phyloP scores from a whole-genome alignment of 2,329 filamentous ascomycete genomes.

The Penicillium frequentans region DNA sequence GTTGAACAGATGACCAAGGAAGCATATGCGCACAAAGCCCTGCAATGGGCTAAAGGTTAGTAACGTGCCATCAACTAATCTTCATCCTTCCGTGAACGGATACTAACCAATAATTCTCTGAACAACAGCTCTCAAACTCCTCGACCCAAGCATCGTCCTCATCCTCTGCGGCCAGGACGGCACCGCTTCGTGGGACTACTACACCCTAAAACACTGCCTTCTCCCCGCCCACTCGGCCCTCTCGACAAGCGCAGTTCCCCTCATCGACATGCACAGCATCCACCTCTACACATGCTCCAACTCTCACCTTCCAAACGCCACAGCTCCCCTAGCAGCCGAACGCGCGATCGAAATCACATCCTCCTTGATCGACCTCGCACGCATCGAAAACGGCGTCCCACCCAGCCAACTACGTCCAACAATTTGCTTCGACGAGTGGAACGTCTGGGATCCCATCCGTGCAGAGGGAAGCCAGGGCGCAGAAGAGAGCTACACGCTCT shows the following conservation, averaged over 20 bases:
- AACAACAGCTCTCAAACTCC: conserved; percentile 37
- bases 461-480: conserved; percentile 71
- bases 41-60: conserved; percentile 58
- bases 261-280: conserved; percentile 80
- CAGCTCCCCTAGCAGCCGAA: conserved; percentile 68
- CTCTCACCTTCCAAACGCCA: conserved; percentile 56
- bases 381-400: conserved; percentile 63
- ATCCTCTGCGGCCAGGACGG: conserved; percentile 75
- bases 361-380: conserved; percentile 69
- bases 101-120: background rate
- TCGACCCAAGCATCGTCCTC: conserved; percentile 66
- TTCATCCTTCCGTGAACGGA: background rate
- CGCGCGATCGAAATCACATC: conserved; percentile 71
- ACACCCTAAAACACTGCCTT: conserved; percentile 70
- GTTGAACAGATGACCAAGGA: conserved; percentile 61
- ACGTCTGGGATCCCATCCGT: conserved; percentile 74
- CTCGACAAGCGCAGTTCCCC: conserved; percentile 38
- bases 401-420: conserved; percentile 61
- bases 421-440: conserved; percentile 85
- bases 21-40: conserved; percentile 59
- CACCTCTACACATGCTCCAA: conserved; percentile 71
- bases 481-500: conserved; percentile 73
- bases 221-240: conserved; percentile 47
- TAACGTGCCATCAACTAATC: background rate
- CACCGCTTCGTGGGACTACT: conserved; percentile 68